A percentile compares a stretch with the other conserved stretches of the same genome.
phyloP scores from a whole-genome alignment of 148 eudicot species.

The Arbutus unedo region DNA sequence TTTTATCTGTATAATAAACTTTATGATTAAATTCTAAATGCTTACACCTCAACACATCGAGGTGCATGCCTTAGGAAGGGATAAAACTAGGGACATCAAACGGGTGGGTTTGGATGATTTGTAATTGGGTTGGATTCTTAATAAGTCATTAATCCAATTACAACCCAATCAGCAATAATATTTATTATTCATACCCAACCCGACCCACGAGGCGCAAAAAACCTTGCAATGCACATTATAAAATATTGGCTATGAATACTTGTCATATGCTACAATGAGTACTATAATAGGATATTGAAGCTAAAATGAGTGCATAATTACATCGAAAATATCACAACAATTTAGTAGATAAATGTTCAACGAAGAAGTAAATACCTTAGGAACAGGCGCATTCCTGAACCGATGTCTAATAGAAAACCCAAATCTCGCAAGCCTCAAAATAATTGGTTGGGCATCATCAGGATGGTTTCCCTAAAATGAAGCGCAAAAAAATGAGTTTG shows the following conservation, averaged over 20 bases:
- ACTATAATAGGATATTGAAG: background rate
- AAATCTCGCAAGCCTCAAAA: constrained; percentile 51
- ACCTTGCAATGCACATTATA: background rate
- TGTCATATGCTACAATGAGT: background rate
- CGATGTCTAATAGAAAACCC: constrained; percentile 74
- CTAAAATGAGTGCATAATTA: background rate
- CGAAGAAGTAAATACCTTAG: constrained; percentile 54
- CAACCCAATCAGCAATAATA: too few species aligned
- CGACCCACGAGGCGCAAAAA: background rate
- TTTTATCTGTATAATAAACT: too few species aligned
- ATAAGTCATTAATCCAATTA: too few species aligned
- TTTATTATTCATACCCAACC: too few species aligned
- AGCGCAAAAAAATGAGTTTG: constrained; percentile 10
- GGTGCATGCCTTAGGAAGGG: background rate
- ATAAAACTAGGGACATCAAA: background rate
- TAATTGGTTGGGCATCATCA: constrained; percentile 57
- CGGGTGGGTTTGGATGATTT: too few species aligned
- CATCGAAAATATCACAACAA: background rate
- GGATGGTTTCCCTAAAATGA: constrained; percentile 78
- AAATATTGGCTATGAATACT: background rate
- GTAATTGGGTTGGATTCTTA: too few species aligned
- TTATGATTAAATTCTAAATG: background rate
- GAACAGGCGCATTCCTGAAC: constrained; percentile 56
- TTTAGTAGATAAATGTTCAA: background rate
- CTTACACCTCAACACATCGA: background rate